Base-by-base conservation (phyloP, 441 rosid genomes). In the Flueggea neowawraea region DNA sequence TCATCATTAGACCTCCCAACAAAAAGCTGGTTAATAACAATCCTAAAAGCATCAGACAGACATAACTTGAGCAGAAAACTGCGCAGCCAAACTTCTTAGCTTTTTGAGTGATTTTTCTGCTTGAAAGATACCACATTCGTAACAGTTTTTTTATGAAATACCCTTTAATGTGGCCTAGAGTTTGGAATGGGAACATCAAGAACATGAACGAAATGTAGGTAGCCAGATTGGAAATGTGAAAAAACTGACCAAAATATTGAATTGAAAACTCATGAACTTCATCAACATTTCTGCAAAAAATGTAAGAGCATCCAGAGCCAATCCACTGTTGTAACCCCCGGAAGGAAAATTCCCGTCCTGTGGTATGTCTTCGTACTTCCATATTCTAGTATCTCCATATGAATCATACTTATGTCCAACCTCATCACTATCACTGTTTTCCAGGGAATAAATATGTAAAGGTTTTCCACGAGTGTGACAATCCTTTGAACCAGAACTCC, bases 41-140 rank as follows among this genome's bases (percentile, higher is more conserved):
- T 45, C 69, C 82, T 6, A 68, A n/a, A 57, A 79, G 78, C 62
- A 74, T 12, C 31, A 70, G 12, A 16, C 76, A 71, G 6, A 73
- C 73, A 61, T 73, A 73, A 55, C 63, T 59, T 65, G 79, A 76
- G 73, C 79, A 70, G 32, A 81, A 57, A 22, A 68, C 16, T 61
- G 75, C 84, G 43, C 41, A 52, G 0, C 58, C 72, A 31, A 65
- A 32, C 56, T 66, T 70, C 57, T 67, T 48, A 12, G 62, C 66
- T 47, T 70, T 73, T 10, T 45, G 43, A 9, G 60, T 57, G 3
- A 72, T 59, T 11, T 16, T 55, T 16, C 39, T 57, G 16, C 57
- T 47, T 4, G 52, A 50, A 4, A 28, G 45, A 67, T 58, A 55
- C 69, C 53, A 61, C 45, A 64, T 59, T 57, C 49, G 60, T 16